Evolutionary conservation across 2,329 filamentous ascomycete species (phyloP), one percentile per base, ranked within the genome.

Genomic region (Cladobotryum mycophilum): DNA sequence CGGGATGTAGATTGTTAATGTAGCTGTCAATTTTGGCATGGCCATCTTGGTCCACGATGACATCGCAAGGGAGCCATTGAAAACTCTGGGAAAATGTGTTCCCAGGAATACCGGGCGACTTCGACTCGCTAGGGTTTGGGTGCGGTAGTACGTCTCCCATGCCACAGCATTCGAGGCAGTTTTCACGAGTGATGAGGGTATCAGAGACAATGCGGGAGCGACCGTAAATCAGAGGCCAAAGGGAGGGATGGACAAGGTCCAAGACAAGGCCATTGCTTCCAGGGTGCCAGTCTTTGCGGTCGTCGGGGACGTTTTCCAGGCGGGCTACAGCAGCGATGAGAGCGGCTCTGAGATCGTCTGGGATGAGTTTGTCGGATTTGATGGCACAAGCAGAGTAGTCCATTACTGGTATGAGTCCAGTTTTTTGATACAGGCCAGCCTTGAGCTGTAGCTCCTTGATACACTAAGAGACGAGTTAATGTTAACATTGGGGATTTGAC

Each of bases 201-300:
- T 65, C 48, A 1, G 57, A 42, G 1, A 68, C 41, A 14, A 68
- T 57, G 3, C 69, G 68, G 2, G 72, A 73, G 13, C 64, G 63
- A 0, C 77, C 79, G 56, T 80, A 82, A 1, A 80, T 61, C 0
- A 86, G 63, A 0, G 83, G 81, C 55, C 75, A 86, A 6, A 86
- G 67, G 0, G 81, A 86, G 1, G 83, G 82, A 55, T 86, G 76
- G 5, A 86, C 73, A 1, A 86, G 66, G 59, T 87, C 77, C 1
- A 83, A 73, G 2, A 87, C 81, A 53, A 73, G 75, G 1, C 68
- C 63, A 33, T 80, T 67, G 1, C 77, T 81, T 2, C 74, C 69
- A 0, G 82, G 83, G 62, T 86, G 80, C 74, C 77, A 87, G 61
- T 85, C 82, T 55, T 77, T 75, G 34, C 69, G 45, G 0, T 66